Evolutionary conservation across 2,329 filamentous ascomycete genomes (phyloP).

Genomic region (Atkinsonella hypoxylon): DNA sequence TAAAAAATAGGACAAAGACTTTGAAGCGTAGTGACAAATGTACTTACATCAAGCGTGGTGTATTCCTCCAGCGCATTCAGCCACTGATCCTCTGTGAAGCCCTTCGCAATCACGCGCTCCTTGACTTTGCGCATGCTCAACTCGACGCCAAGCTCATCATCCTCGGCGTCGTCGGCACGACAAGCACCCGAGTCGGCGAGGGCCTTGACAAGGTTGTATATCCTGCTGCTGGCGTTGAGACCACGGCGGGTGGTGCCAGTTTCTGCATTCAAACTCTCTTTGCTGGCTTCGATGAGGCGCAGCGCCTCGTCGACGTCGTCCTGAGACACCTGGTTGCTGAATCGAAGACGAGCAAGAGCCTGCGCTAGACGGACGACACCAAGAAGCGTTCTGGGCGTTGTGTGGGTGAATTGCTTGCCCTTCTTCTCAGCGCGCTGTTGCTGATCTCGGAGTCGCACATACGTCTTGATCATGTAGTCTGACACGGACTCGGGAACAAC

Average conservation of each 20-base stretch:
- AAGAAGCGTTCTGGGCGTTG: constrained; percentile 83
- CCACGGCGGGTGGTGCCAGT: constrained; percentile 47
- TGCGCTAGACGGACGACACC: constrained; percentile 89
- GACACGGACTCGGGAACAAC: constrained; percentile 74
- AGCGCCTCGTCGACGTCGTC: constrained; percentile 95
- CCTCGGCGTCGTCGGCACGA: constrained; percentile 55
- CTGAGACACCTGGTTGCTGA: constrained; percentile 70
- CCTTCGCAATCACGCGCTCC: constrained; percentile 87
- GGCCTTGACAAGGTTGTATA: constrained; percentile 86
- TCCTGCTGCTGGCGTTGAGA: constrained; percentile 74
- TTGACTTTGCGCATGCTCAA: constrained; percentile 80
- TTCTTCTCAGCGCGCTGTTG: constrained; percentile 84
- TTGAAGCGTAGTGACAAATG: neutral
- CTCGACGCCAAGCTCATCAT: constrained; percentile 46
- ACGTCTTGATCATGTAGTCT: constrained; percentile 95
- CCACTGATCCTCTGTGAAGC: constrained; percentile 92
- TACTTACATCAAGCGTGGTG: constrained; percentile 73
- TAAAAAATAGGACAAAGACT: neutral
- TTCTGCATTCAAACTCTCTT: constrained; percentile 76
- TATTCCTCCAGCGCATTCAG: constrained; percentile 81
- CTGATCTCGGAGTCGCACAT: constrained; percentile 85
- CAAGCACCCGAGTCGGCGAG: constrained; percentile 82
- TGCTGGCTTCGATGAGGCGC: constrained; percentile 82
- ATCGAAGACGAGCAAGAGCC: constrained; percentile 82
- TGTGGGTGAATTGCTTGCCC: constrained; percentile 89